Evolutionary conservation across 306 rosid genomes (phyloP).

Genomic region (Corylus avellana): DNA sequence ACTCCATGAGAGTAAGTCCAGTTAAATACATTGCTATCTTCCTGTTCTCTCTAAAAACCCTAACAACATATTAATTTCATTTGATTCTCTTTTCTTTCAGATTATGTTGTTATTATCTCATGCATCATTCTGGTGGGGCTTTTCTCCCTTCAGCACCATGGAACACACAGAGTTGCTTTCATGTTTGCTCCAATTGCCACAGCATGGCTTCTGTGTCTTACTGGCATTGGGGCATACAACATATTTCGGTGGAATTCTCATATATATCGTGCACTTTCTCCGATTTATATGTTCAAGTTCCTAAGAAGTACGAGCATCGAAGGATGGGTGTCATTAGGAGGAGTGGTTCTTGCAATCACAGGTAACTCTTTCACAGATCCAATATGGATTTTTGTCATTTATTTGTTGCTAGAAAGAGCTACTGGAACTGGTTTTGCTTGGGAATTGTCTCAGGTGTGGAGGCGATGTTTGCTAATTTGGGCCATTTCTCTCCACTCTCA

Average conservation of each 20-base stretch:
- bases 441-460: constrained; percentile 70
- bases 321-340: constrained; percentile 72
- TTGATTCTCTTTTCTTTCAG: constrained; percentile 44
- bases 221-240: constrained; percentile 65
- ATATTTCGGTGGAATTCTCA: constrained; percentile 63
- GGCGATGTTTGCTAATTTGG: constrained; percentile 84
- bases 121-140: constrained; percentile 69
- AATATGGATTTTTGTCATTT: constrained; percentile 22
- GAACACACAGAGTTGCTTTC: constrained; percentile 76
- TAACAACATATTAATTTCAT: constrained; percentile 22
- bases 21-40: constrained; percentile 18
- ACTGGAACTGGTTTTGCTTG: constrained; percentile 28
- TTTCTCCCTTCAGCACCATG: constrained; percentile 77
- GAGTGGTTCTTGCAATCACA: constrained; percentile 69
- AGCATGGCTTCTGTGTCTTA: constrained; percentile 64
- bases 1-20: constrained; percentile 75
- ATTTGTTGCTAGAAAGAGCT: constrained; percentile 22
- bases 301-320: constrained; percentile 48
- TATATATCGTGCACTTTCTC: constrained; percentile 59
- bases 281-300: constrained; percentile 62
- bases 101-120: constrained; percentile 56
- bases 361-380: constrained; percentile 43
- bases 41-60: background rate
- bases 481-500: constrained; percentile 82
- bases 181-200: constrained; percentile 72